A percentile compares a stretch with the other conserved stretches of the same genome.
Evolutionary conservation across 495 filamentous ascomycete species (phyloP).

Genomic region (Echria macrotheca): DNA sequence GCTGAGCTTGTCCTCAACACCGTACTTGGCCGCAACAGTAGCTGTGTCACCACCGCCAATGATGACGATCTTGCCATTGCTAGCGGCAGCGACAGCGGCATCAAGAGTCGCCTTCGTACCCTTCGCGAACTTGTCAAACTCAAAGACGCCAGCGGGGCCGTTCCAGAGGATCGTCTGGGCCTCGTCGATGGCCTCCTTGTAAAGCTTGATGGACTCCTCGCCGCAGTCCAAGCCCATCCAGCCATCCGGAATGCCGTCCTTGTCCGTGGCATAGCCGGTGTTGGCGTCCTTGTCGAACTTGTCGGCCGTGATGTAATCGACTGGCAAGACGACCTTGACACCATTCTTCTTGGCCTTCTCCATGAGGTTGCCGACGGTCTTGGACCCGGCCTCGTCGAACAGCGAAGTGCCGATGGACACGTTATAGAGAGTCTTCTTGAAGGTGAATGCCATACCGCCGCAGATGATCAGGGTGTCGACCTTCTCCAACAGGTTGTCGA

Average conservation of each 20-base stretch:
- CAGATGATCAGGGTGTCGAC: conserved; percentile 95
- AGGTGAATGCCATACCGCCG: conserved; percentile 98
- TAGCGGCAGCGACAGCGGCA: conserved; percentile 70
- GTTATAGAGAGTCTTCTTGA: conserved; percentile 94
- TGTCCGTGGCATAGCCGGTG: conserved; percentile 77
- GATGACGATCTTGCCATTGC: conserved; percentile 87
- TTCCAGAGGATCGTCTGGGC: conserved; percentile 99
- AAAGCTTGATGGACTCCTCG: conserved; percentile 76
- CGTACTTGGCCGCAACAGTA: conserved; percentile 95
- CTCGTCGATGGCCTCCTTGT: conserved; percentile 74
- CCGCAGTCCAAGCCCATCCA: conserved; percentile 97
- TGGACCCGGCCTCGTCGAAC: conserved; percentile 91
- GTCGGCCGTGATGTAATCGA: conserved; percentile 93
- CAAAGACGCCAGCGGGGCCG: conserved; percentile 93
- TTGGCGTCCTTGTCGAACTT: conserved; percentile 87
- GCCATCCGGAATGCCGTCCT: conserved; percentile 86
- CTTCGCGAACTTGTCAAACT: conserved; percentile 87
- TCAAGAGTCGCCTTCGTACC: conserved; percentile 89
- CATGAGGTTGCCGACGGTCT: conserved; percentile 81
- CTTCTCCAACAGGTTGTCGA: conserved; percentile 97
- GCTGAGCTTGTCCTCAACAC: conserved; percentile 90
- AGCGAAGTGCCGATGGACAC: conserved; percentile 87
- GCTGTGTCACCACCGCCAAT: conserved; percentile 98
- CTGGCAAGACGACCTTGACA: conserved; percentile 89
- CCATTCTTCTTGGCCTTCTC: conserved; percentile 95